A percentile compares a stretch with the other conserved stretches of the same genome.
These are phyloP conservation scores for Austroboletus niveus DNA, from an alignment of 1,284 basidiomycete genomes.

Conservation along the genomic window DNA sequence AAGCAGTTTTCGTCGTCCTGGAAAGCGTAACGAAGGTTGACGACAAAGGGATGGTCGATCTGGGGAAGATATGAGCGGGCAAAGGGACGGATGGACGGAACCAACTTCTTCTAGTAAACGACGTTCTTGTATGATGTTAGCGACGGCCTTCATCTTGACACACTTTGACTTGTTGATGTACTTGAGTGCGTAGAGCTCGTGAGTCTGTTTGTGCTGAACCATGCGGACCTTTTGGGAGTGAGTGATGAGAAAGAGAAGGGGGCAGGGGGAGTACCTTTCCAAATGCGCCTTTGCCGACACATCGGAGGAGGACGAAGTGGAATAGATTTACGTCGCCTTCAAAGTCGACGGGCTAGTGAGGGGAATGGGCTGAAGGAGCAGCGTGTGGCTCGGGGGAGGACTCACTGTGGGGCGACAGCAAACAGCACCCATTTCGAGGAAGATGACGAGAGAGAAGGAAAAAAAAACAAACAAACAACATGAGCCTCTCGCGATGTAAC, in stretches of 20 bases:
- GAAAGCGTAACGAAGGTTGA: constrained; percentile 96
- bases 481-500: neutral
- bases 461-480: constrained; percentile 11
- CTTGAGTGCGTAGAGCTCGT: constrained; percentile 94
- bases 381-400: neutral
- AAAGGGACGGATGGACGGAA: neutral
- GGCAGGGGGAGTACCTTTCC: constrained; percentile 70
- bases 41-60: constrained; percentile 97
- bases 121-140: constrained; percentile 95
- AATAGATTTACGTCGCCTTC: constrained; percentile 97
- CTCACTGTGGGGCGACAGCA: constrained; percentile 80
- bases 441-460: constrained; percentile 19
- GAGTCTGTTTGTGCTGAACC: constrained; percentile 97
- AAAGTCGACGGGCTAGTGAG: constrained; percentile 88
- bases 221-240: constrained; percentile 76
- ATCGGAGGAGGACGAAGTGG: constrained; percentile 91
- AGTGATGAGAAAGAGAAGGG: constrained; percentile 6
- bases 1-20: constrained; percentile 99
- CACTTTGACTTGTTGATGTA: constrained; percentile 99
- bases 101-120: constrained; percentile 86
- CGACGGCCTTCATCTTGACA: constrained; percentile 96
- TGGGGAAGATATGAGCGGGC: constrained; percentile 31
- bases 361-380: too few relatives aligned
- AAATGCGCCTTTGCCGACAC: constrained; percentile 97
- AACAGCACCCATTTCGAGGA: constrained; percentile 68